Base-by-base conservation (phyloP, 2,329 filamentous ascomycete genomes). In the Lasiodiplodia theobromae region DNA sequence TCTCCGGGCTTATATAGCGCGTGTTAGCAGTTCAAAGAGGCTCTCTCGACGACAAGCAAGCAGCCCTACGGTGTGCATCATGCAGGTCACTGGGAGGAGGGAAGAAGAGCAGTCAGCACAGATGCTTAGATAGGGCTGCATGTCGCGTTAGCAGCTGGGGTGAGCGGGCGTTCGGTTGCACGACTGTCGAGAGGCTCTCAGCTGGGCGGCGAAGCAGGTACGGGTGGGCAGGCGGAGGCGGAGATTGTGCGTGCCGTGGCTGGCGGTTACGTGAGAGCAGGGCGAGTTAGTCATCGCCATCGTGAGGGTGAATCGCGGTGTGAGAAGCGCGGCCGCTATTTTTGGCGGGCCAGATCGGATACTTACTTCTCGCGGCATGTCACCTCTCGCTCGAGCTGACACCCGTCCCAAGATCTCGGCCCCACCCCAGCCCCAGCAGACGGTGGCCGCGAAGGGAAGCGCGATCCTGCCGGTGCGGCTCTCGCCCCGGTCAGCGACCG, bases 21-120 rank as follows among this genome's bases (percentile, higher is more conserved):
- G 34, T 58, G 53, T 67, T 57, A 67, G 65, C 52, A 16, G 31
- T 64, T 52, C 47, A 40, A 57, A 53, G 66, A 38, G 38, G 58
- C 38, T 57, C 67, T 65, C 57, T 57, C 38, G 52, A 40, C 49
- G 28, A 31, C 40, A 38, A 38, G 47, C 40, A 38, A 38, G 47
- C 67, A 64, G 67, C 67, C 67, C 67, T 68, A 68, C 67, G 67
- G 47, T 57, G 58, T 68, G 58, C 67, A 68, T 67, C 44, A 57
- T 60, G 65, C 65, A 67, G 65, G 65, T 56, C 28, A 25, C 18
- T 34, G 53, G 65, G 53, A 47, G 44, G 31, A 38, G 44, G 60
- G 31, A 31, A 28, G 34, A 64, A 64, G 31, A 52, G 60, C 60
- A 51, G 60, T 64, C 60, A 64, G 60, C 60, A 64, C 60, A 64